Conservation (phyloP, 495 filamentous ascomycete species). For the Trichoderma gamsii region DNA sequence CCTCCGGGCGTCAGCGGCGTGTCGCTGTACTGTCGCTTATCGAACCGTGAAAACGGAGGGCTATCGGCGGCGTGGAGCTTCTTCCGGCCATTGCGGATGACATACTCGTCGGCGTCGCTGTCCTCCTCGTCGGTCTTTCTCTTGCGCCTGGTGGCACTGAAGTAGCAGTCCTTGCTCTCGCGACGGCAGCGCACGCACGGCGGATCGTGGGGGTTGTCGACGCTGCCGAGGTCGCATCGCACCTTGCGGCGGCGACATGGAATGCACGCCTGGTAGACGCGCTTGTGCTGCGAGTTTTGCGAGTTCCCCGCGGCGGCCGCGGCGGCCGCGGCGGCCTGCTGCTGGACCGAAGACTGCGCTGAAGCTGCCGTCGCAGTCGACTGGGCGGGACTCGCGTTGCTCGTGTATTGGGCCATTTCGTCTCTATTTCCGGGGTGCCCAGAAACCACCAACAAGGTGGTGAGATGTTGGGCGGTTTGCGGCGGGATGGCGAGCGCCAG, state of each 20-base stretch:
- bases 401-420: slow-evolving; percentile 18
- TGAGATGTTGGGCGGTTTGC: slow-evolving; percentile 16
- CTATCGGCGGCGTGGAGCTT: slow-evolving; percentile 37
- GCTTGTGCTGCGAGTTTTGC: slow-evolving; percentile 50
- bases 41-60: slow-evolving; percentile 29
- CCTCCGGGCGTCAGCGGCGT: slow-evolving; percentile 58
- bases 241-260: slow-evolving; percentile 88
- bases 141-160: slow-evolving; percentile 93
- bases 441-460: background rate
- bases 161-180: slow-evolving; percentile 92
- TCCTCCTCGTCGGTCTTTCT: slow-evolving; percentile 61
- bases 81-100: slow-evolving; percentile 50
- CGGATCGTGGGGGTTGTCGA: slow-evolving; percentile 89
- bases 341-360: slow-evolving; percentile 16
- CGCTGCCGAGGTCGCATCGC: slow-evolving; percentile 87
- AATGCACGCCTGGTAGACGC: slow-evolving; percentile 82
- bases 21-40: slow-evolving; percentile 40
- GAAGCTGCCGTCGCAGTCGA: slow-evolving; percentile 3
- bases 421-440: background rate
- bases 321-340: slow-evolving; percentile 17
- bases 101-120: slow-evolving; percentile 48
- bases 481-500: slow-evolving; percentile 11
- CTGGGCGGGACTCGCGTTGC: slow-evolving; percentile 13
- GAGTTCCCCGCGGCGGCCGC: slow-evolving; percentile 20
- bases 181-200: slow-evolving; percentile 90